Evolutionary conservation across 2,329 filamentous ascomycete species (phyloP), one percentile per base, ranked within the genome.

Genomic region (Paramyrothecium sp.): DNA sequence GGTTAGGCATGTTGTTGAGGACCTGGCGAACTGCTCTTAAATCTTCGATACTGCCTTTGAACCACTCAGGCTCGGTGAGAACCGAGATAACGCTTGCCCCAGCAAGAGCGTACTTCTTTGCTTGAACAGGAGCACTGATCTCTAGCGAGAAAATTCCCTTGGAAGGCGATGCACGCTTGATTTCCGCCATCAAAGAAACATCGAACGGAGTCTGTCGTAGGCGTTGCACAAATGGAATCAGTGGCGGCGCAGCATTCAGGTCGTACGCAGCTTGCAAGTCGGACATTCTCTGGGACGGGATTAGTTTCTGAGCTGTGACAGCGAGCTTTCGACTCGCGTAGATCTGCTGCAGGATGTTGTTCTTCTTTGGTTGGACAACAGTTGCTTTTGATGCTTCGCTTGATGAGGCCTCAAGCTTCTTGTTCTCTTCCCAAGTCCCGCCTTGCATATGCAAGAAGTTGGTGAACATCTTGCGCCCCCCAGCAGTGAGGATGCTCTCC

Each of bases 41-140:
- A 71, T 99, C 95, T 58, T 99, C 94, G 59, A 99, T 93, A 73
- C 90, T 96, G 51, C 95, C 95, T 77, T 97, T 98, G 81, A 99
- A 99, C 95, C 95, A 99, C 69, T 98, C 90, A 0, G 96, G 95
- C 75, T 99, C 95, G 0, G 95, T 99, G 51, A 99, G 83, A n/a
- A 99, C 95, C 1, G 95, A 98, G 63, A 99, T 99, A 44, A 96
- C 92, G 71, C 94, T 98, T 51, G 95, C 95, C 16, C 95, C 96
- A 7, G 95, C 93, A 54, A 95, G 83, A 11, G 96, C 95, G 72
- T 99, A 99, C 64, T 89, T 92, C 61, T 88, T 87, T 47, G 96
- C 95, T 73, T 99, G 95, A 5, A 89, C 87, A 22, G 95, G 92
- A 11, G 95, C 95, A 66, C 90, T 95, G 21, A 93, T 90, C 23